These are phyloP conservation scores for Nicotiana tabacum DNA, from an alignment of 257 asterid species.

Conservation along the genomic window DNA sequence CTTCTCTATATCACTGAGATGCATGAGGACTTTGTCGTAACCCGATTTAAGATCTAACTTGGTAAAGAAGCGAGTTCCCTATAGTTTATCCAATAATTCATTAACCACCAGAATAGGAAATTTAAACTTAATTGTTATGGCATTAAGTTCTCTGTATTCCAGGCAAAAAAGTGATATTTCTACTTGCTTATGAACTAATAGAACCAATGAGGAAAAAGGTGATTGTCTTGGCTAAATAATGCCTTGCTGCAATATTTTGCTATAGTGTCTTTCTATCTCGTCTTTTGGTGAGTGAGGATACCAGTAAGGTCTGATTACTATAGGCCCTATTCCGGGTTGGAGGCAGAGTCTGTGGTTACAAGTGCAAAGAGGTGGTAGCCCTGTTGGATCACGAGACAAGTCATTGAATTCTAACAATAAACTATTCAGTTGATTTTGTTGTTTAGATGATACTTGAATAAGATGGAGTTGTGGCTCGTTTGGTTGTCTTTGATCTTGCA, in stretches of 20 bases:
- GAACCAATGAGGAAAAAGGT: not conserved
- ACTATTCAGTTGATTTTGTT: not conserved
- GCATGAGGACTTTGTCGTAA: not conserved
- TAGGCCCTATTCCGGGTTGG: not conserved
- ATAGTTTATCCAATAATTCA: not conserved
- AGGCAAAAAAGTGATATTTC: not conserved
- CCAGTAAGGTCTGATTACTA: not conserved
- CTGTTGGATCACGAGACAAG: not conserved
- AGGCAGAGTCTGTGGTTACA: not conserved
- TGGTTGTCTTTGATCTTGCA: not conserved
- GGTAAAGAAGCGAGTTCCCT: not conserved
- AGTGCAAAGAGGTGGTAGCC: not conserved
- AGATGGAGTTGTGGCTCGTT: not conserved
- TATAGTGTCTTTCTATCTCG: not conserved
- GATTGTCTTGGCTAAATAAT: not conserved
- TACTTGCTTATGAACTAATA: not conserved
- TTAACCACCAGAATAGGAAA: not conserved
- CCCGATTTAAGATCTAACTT: not conserved
- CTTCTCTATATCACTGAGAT: not conserved
- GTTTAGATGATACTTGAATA: not conserved
- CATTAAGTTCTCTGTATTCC: too few species aligned
- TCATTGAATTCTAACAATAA: not conserved
- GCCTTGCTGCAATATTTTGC: not conserved
- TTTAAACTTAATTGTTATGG: not conserved
- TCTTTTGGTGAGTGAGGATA: not conserved